Percentiles rank a stretch among this genome's conserved stretches.
These are phyloP conservation scores for Tausonia pullulans DNA, from an alignment of 1,284 basidiomycete genomes.

Conservation along the genomic window DNA sequence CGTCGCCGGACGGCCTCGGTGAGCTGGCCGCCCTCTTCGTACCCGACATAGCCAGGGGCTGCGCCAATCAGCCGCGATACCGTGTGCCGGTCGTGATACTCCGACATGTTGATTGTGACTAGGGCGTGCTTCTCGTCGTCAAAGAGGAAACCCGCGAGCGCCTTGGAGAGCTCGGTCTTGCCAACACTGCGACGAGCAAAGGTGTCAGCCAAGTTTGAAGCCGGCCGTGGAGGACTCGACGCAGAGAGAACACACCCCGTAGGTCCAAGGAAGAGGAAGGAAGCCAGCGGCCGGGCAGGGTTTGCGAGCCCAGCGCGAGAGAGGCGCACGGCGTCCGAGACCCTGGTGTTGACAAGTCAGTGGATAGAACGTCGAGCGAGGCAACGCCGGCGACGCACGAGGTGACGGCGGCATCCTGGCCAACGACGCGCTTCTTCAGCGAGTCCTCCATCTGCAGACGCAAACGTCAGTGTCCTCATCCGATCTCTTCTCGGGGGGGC, in stretches of 20 bases:
- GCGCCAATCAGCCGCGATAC: slow-evolving; percentile 82
- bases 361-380: background rate
- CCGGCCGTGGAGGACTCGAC: background rate
- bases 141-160: slow-evolving; percentile 73
- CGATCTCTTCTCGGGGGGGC: background rate
- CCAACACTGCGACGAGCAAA: slow-evolving; percentile 26
- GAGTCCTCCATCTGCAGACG: slow-evolving; percentile 64
- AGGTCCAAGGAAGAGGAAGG: slow-evolving; percentile 78
- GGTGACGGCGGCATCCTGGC: slow-evolving; percentile 72
- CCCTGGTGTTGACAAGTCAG: slow-evolving; percentile 21
- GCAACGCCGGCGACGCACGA: slow-evolving; percentile 30
- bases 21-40: slow-evolving; percentile 48
- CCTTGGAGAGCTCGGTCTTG: slow-evolving; percentile 80
- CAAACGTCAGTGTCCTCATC: slow-evolving; percentile 5
- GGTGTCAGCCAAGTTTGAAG: background rate
- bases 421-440: slow-evolving; percentile 64
- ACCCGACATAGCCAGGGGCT: slow-evolving; percentile 81
- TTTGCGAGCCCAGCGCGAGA: slow-evolving; percentile 81
- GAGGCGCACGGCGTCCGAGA: slow-evolving; percentile 79
- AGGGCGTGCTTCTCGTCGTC: slow-evolving; percentile 74
- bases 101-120: slow-evolving; percentile 88
- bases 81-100: slow-evolving; percentile 83
- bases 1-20: slow-evolving; percentile 76
- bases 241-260: slow-evolving; percentile 43
- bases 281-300: slow-evolving; percentile 75